Percentiles rank a stretch among this genome's conserved stretches.
Conservation (phyloP, 2,329 filamentous ascomycete species). For the Didymella exigua region DNA sequence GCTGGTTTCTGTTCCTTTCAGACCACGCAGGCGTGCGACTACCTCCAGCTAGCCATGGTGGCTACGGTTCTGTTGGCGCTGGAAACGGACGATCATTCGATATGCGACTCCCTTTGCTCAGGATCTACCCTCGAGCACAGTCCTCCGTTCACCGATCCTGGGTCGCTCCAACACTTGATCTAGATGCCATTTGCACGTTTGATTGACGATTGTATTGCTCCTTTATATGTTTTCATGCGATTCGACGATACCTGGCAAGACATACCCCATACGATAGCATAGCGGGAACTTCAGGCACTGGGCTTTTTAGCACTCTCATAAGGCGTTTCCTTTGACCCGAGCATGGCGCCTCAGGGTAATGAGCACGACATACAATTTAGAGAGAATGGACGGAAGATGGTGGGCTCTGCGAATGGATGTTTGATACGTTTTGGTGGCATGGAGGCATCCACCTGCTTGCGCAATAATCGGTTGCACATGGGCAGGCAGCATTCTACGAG, state of each 20-base stretch:
- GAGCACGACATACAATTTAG: slow-evolving; percentile 11
- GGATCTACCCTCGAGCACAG: slow-evolving; percentile 12
- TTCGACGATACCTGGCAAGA: slow-evolving; percentile 42
- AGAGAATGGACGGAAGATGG: slow-evolving; percentile 7
- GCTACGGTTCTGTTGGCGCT: slow-evolving; percentile 9
- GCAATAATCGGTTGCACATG: slow-evolving; percentile 23
- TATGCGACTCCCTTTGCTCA: slow-evolving; percentile 15
- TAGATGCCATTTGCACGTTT: slow-evolving; percentile 28
- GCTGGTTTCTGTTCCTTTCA: slow-evolving; percentile 19
- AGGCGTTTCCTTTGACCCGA: slow-evolving; percentile 13
- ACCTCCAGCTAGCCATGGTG: background rate
- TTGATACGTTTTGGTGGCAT: slow-evolving; percentile 23
- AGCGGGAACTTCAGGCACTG: slow-evolving; percentile 37
- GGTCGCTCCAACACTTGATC: slow-evolving; percentile 22
- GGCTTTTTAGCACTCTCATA: slow-evolving; percentile 25
- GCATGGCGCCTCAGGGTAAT: slow-evolving; percentile 8
- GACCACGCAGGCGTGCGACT: slow-evolving; percentile 23
- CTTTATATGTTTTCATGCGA: slow-evolving; percentile 32
- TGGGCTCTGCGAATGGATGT: slow-evolving; percentile 12
- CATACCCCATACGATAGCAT: slow-evolving; percentile 49
- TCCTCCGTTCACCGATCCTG: slow-evolving; percentile 12
- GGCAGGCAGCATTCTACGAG: slow-evolving; percentile 24
- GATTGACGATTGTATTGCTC: slow-evolving; percentile 28
- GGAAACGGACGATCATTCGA: slow-evolving; percentile 16
- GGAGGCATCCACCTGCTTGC: slow-evolving; percentile 32